These are phyloP conservation scores for Mucuna pruriens DNA, from an alignment of 306 rosid genomes.

Conservation along the genomic window DNA sequence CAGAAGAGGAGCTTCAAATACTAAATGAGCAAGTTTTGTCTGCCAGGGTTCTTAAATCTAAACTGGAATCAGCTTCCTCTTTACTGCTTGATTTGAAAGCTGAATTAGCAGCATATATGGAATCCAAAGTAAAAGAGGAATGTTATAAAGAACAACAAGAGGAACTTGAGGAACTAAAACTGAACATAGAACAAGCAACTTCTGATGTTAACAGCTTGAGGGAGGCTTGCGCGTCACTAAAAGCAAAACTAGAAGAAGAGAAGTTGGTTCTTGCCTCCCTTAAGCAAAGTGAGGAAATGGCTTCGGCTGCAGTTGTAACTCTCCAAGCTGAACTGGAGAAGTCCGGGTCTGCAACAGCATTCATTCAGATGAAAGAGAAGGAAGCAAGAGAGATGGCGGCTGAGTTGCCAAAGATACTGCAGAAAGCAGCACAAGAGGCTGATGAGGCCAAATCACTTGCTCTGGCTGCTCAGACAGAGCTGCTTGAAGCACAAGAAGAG, in stretches of 20 bases:
- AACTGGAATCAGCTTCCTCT: conserved; percentile 72
- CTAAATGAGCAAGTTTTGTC: conserved; percentile 68
- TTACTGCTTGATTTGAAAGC: conserved; percentile 71
- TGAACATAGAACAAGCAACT: conserved; percentile 70
- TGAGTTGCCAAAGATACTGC: conserved; percentile 73
- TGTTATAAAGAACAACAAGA: conserved; percentile 32
- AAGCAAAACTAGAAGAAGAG: conserved; percentile 71
- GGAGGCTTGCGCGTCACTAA: conserved; percentile 69
- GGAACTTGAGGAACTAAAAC: conserved; percentile 75
- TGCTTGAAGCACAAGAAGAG: conserved; percentile 68
- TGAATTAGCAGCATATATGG: conserved; percentile 78
- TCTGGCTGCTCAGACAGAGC: conserved; percentile 56
- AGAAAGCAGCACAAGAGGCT: conserved; percentile 71
- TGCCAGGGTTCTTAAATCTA: conserved; percentile 72
- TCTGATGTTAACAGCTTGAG: conserved; percentile 69
- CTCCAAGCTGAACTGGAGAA: conserved; percentile 75
- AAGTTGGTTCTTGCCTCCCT: conserved; percentile 60
- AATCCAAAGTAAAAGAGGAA: conserved; percentile 68
- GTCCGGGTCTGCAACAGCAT: conserved; percentile 58
- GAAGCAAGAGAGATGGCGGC: conserved; percentile 68
- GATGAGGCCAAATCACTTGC: conserved; percentile 73
- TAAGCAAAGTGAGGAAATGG: conserved; percentile 72
- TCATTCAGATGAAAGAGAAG: conserved; percentile 69
- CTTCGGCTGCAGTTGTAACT: conserved; percentile 59
- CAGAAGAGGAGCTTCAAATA: conserved; percentile 70